Evolutionary conservation across 78 protist species (phyloP).

Genomic region (Tieghemostelium lacteum): DNA sequence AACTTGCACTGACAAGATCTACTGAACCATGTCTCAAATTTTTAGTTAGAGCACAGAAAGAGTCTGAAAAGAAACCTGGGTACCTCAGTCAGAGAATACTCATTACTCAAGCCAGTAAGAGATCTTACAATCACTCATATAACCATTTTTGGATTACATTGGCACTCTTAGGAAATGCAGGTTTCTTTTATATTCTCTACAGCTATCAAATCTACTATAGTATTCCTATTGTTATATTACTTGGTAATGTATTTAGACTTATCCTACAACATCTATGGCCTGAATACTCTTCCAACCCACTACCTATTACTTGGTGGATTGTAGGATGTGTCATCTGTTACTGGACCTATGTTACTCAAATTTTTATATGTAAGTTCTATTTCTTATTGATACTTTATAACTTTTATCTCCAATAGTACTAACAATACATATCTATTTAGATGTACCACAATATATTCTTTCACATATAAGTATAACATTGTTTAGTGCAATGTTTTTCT

Average conservation of each 20-base stretch:
- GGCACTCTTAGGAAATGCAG: constrained; percentile 33
- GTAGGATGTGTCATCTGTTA: constrained; percentile 58
- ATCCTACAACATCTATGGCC: constrained; percentile 21
- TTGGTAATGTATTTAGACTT: constrained; percentile 23
- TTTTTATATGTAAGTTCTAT: constrained; percentile 17
- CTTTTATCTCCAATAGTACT: too few relatives aligned
- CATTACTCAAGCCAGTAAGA: too few relatives aligned
- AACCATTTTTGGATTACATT: constrained; percentile 33
- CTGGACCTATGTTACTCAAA: constrained; percentile 43
- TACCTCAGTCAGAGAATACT: background rate
- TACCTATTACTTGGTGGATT: constrained; percentile 73
- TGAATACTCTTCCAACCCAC: constrained; percentile 4
- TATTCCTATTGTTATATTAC: constrained; percentile 9
- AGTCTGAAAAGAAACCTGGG: background rate
- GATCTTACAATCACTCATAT: background rate
- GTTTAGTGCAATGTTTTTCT: constrained; percentile 55
- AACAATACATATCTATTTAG: background rate
- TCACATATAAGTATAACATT: constrained; percentile 17
- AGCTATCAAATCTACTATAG: background rate
- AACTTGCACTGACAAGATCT: constrained; percentile 50
- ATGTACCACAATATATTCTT: constrained; percentile 3
- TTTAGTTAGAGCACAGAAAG: constrained; percentile 14
- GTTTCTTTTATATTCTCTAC: constrained; percentile 22
- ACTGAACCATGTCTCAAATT: constrained; percentile 38
- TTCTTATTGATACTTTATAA: background rate